These are phyloP conservation scores for Mrakia frigida DNA, from an alignment of 768 basidiomycete genomes.

Conservation along the genomic window DNA sequence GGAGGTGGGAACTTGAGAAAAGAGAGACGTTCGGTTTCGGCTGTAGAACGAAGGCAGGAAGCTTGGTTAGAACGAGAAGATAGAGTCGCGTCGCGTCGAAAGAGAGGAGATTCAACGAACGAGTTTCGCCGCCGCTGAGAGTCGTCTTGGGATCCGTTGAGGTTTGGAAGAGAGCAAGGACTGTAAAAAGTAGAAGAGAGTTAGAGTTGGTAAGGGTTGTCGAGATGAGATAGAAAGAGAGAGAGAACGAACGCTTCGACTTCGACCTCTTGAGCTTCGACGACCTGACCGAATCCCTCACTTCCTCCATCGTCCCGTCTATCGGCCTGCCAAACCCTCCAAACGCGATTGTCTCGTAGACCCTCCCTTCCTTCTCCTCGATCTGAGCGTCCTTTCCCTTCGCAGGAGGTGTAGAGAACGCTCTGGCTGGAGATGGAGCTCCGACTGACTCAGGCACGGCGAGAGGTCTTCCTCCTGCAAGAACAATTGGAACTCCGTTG, in stretches of 20 bases:
- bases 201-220: not conserved
- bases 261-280: slow-evolving; percentile 8
- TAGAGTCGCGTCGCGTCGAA: not conserved
- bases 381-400: not conserved
- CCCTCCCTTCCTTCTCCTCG: not conserved
- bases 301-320: not conserved
- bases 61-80: not conserved
- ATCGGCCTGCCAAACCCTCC: slow-evolving; percentile 5
- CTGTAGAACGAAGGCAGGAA: not conserved
- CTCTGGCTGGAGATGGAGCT: not conserved
- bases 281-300: not conserved
- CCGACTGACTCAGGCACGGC: slow-evolving; percentile 19
- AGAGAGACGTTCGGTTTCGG: slow-evolving; percentile 23
- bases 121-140: not conserved
- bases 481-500: slow-evolving; percentile 5
- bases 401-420: not conserved
- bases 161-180: slow-evolving; percentile 19
- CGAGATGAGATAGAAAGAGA: not conserved
- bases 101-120: not conserved
- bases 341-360: not conserved
- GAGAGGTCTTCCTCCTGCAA: slow-evolving; percentile 4
- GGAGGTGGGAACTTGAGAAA: slow-evolving; percentile 30
- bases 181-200: not conserved
- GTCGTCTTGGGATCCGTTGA: slow-evolving; percentile 9
- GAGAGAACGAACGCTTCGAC: slow-evolving; percentile 8